These are phyloP conservation scores for Ustilago sp. DNA, from an alignment of 1,284 basidiomycete species.

Conservation along the genomic window DNA sequence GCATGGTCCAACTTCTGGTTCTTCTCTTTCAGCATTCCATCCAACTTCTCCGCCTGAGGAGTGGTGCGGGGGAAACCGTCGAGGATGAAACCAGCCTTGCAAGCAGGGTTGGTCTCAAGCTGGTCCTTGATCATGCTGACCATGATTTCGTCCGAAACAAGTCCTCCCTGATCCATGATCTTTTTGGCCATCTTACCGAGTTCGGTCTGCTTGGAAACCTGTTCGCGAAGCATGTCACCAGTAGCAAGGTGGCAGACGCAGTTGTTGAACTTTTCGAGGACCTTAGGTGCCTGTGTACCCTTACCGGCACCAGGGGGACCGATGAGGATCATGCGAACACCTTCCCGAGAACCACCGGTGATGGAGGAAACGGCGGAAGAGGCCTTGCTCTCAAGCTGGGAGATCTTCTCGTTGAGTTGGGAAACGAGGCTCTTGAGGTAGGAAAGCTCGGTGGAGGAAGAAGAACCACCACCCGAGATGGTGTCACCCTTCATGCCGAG, in stretches of 20 bases:
- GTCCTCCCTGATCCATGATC: slow-evolving; percentile 89
- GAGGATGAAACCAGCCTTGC: slow-evolving; percentile 95
- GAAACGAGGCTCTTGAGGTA: slow-evolving; percentile 67
- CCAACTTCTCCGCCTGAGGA: slow-evolving; percentile 96
- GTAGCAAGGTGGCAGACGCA: slow-evolving; percentile 98
- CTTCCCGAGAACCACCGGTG: slow-evolving; percentile 34
- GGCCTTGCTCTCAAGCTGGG: slow-evolving; percentile 52
- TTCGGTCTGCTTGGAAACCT: slow-evolving; percentile 86
- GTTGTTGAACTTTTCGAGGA: slow-evolving; percentile 82
- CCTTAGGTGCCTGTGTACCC: slow-evolving; percentile 95
- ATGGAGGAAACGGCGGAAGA: slow-evolving; percentile 32
- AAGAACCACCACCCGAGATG: slow-evolving; percentile 25
- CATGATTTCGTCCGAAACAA: slow-evolving; percentile 96
- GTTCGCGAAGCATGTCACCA: slow-evolving; percentile 96
- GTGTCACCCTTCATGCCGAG: slow-evolving; percentile 48
- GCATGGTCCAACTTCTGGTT: slow-evolving; percentile 88
- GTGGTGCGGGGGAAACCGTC: slow-evolving; percentile 99
- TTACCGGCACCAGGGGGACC: slow-evolving; percentile 99
- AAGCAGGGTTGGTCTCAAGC: slow-evolving; percentile 89
- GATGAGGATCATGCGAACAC: slow-evolving; percentile 83
- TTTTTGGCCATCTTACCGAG: slow-evolving; percentile 94
- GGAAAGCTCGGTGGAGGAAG: slow-evolving; percentile 51
- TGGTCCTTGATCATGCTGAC: slow-evolving; percentile 97
- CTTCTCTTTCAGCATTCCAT: slow-evolving; percentile 84
- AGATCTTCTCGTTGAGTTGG: slow-evolving; percentile 67